Base-by-base conservation (phyloP, 1,284 basidiomycete species). In the Macrocybe sp. region DNA sequence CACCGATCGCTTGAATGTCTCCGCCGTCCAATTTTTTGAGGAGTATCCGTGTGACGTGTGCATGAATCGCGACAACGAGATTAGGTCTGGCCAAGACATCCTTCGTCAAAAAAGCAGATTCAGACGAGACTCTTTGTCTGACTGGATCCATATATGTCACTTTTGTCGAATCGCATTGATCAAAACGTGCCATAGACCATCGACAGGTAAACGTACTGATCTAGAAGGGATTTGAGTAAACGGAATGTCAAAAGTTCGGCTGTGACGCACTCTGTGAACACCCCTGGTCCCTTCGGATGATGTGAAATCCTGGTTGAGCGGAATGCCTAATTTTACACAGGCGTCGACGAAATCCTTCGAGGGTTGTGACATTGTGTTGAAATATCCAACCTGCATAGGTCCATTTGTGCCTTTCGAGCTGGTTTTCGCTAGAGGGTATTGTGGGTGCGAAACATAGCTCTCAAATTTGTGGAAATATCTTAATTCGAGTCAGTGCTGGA, bases 391-490 rank as follows among this genome's bases (percentile, higher is more conserved):
- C 29, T 71, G 62, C 11, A 86, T 68, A 0, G 78, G 79, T 0
- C 83, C 83, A 5, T 62, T 49, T 1, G 64, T 60, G 2, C 83
- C 80, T 22, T 70, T 76, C 4, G 67, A 63, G 4, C 68, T 64
- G 0, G 59, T 52, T 47, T 83, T 74, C 4, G 83, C 74, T 0
- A 59, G 58, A 3, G 78, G 74, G 55, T 75, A 78, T 5, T 64
- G 53, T 2, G 72, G 61, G 54, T 78, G 69, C 0, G 74, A 72
- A 37, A 64, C 63, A 54, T 74, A 85, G 33, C 67, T 74, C 59
- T 87, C 83, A 33, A 85, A 81, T 59, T 83, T 85, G 44, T 64
- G 68, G 58, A 86, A 82, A 52, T 82, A 85, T 10, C 81, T 84
- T 43, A 22, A 38, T 22, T 42, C 7, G 31, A 22, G n/a, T 33